phyloP scores from a whole-genome alignment of 2,329 filamentous ascomycete genomes.

The Dactylellina haptotyla region DNA sequence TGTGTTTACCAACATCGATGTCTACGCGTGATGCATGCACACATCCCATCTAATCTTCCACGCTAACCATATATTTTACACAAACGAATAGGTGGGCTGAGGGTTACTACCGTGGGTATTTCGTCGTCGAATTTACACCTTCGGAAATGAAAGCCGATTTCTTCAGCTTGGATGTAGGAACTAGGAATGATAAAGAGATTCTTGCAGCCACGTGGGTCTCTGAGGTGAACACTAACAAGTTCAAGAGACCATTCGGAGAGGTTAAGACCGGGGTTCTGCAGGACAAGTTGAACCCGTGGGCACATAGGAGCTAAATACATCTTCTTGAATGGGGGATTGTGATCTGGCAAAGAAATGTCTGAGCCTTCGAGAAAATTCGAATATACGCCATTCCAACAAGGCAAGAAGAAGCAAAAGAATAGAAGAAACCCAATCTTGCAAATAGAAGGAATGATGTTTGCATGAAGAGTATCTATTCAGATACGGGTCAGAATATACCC shows the following conservation, averaged over 20 bases:
- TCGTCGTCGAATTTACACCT: conserved; percentile 53
- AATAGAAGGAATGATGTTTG: conserved; percentile 19
- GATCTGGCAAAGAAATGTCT: conserved; percentile 8
- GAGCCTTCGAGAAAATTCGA: conserved; percentile 15
- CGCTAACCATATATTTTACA: conserved; percentile 30
- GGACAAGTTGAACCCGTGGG: conserved; percentile 54
- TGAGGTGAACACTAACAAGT: conserved; percentile 54
- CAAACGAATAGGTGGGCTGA: conserved; percentile 54
- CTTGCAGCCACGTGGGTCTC: conserved; percentile 54
- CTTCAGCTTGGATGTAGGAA: conserved; percentile 49
- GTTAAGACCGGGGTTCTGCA: conserved; percentile 55
- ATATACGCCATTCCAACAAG: conserved; percentile 40
- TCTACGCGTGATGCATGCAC: conserved; percentile 17
- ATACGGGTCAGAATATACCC: conserved; percentile 24
- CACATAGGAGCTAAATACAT: conserved; percentile 38
- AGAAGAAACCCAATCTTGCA: no score
- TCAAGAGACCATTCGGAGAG: conserved; percentile 55
- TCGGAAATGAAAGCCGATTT: conserved; percentile 55
- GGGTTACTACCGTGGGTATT: conserved; percentile 55
- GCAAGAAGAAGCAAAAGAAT: no score
- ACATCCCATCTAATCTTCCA: conserved; percentile 24
- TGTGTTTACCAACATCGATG: conserved; percentile 35
- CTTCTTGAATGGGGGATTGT: conserved; percentile 4
- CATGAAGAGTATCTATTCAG: conserved; percentile 7
- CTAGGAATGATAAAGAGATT: conserved; percentile 53